Conservation (phyloP, 2,329 filamentous ascomycete species). For the Calycina herbarum region DNA sequence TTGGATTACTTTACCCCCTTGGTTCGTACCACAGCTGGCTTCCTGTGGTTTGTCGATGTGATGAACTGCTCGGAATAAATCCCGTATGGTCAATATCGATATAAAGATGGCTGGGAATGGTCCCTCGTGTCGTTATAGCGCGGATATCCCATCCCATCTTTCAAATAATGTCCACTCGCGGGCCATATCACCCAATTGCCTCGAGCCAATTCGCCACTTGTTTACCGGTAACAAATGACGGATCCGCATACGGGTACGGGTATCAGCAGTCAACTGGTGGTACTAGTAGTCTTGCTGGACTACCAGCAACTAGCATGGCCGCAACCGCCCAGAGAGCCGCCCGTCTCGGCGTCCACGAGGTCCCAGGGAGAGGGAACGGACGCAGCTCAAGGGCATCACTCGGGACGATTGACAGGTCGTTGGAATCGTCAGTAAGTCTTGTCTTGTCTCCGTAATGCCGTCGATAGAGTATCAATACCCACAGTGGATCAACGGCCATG, state of each 20-base stretch:
- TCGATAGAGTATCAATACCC: constrained; percentile 2
- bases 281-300: neutral
- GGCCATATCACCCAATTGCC: neutral
- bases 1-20: neutral
- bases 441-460: neutral
- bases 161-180: neutral
- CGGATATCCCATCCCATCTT: neutral
- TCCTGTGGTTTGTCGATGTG: neutral
- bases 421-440: neutral
- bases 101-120: neutral
- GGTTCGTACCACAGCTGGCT: neutral
- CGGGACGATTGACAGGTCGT: neutral
- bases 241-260: neutral
- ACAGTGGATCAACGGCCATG: constrained; percentile 12
- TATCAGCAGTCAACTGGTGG: neutral
- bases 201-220: neutral
- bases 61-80: neutral
- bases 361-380: neutral
- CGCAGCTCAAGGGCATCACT: neutral
- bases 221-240: neutral
- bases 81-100: neutral
- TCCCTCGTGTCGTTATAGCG: neutral
- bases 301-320: neutral
- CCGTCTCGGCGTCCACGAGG: constrained; percentile 10
- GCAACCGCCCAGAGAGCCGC: constrained; percentile 12